These are phyloP conservation scores for Eimeria acervulina DNA, from an alignment of 169 alveolate species.

Conservation along the genomic window DNA sequence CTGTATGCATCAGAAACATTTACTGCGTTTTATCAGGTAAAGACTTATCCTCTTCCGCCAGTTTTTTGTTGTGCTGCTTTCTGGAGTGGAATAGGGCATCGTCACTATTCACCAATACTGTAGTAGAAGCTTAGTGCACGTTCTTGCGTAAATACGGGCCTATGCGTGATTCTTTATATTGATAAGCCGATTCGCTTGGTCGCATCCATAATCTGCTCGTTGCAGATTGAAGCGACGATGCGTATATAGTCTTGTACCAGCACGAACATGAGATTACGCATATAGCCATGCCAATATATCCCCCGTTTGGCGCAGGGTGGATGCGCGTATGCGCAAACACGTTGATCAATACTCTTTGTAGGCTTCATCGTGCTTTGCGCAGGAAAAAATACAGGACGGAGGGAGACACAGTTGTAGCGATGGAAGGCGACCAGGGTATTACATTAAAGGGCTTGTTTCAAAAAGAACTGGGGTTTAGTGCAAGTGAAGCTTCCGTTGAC, in stretches of 20 bases:
- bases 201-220: not conserved
- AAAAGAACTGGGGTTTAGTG: conserved; percentile 87
- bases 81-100: not conserved
- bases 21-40: conserved; percentile 92
- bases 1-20: conserved; percentile 94
- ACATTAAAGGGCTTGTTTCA: conserved; percentile 90
- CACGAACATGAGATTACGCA: not conserved
- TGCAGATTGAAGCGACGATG: not conserved
- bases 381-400: conserved; percentile 89
- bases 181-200: not conserved
- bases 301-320: not conserved
- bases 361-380: not conserved
- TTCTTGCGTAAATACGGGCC: not conserved
- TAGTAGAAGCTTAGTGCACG: not conserved
- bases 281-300: not conserved
- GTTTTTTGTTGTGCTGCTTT: not conserved
- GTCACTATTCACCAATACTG: not conserved
- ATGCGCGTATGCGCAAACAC: not conserved
- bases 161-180: not conserved
- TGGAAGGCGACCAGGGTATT: conserved; percentile 84
- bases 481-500: conserved; percentile 89
- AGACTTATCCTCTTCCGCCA: not conserved
- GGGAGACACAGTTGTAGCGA: conserved; percentile 88
- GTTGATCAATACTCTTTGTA: not conserved
- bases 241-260: not conserved